A percentile compares a stretch with the other conserved stretches of the same genome.
phyloP scores from a whole-genome alignment of 176 grass and related monocot genomes.

The Urochloa ruziziensis region DNA sequence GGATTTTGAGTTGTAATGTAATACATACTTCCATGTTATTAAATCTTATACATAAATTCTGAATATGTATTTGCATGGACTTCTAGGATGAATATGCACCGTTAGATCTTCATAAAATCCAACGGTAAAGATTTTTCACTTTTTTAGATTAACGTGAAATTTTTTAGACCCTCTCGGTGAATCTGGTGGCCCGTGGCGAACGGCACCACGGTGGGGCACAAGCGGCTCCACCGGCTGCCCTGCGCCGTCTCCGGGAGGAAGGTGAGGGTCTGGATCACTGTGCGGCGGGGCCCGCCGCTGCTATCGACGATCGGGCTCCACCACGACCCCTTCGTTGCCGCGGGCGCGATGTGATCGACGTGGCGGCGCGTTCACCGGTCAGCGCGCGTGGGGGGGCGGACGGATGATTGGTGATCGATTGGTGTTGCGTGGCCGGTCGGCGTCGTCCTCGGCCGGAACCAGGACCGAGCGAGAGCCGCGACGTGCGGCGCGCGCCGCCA shows the following conservation, averaged over 20 bases:
- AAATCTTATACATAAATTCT: too few species aligned
- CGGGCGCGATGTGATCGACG: constrained; percentile 14
- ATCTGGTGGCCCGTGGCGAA: constrained; percentile 34
- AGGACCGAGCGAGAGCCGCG: not conserved
- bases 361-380: too few species aligned
- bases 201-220: constrained; percentile 84
- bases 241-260: constrained; percentile 28
- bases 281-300: constrained; percentile 57
- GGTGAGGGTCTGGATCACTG: constrained; percentile 63
- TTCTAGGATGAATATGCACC: too few species aligned
- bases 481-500: not conserved
- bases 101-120: too few species aligned
- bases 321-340: constrained; percentile 55
- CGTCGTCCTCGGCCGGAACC: not conserved
- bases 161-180: too few species aligned
- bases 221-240: constrained; percentile 79
- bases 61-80: too few species aligned
- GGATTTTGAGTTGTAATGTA: too few species aligned
- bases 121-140: too few species aligned
- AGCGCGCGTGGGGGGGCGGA: too few species aligned
- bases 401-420: too few species aligned
- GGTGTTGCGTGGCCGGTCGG: not conserved
- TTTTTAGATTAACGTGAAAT: too few species aligned
- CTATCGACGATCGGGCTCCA: constrained; percentile 77
- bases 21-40: too few species aligned